Conservation (phyloP, 139 green algal genomes). For the Chlamydomonas sp. region DNA sequence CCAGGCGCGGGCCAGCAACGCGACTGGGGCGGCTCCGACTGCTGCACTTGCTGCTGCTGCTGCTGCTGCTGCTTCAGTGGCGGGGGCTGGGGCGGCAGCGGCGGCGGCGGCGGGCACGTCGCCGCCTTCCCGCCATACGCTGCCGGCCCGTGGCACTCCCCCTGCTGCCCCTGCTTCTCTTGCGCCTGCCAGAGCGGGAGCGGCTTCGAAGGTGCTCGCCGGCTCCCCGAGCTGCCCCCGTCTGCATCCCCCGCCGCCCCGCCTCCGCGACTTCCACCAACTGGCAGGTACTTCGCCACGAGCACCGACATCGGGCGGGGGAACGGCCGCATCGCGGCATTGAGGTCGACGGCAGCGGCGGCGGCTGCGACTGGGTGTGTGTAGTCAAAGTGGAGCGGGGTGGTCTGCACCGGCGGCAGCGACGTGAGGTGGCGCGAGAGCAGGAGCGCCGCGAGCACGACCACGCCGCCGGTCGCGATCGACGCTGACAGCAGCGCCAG, state of each 20-base stretch:
- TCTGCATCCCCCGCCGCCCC: too few species aligned
- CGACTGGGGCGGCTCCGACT: conserved; percentile 5
- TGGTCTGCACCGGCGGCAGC: not conserved
- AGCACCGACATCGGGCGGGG: not conserved
- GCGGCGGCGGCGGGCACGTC: not conserved
- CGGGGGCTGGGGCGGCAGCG: not conserved
- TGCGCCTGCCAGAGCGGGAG: too few species aligned
- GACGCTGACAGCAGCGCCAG: conserved; percentile 1
- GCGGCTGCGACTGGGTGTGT: conserved; percentile 9
- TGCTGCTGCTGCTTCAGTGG: not conserved
- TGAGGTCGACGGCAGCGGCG: not conserved
- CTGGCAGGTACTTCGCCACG: not conserved
- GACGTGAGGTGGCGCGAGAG: conserved; percentile 9
- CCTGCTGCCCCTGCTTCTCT: too few species aligned
- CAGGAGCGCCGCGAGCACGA: not conserved
- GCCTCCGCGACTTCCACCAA: too few species aligned
- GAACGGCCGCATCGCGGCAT: not conserved
- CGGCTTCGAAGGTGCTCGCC: too few species aligned
- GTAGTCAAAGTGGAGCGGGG: conserved; percentile 20
- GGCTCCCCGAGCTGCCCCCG: too few species aligned
- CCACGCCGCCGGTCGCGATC: not conserved
- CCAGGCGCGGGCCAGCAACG: not conserved
- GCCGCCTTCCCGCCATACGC: too few species aligned
- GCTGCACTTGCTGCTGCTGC: conserved; percentile 12
- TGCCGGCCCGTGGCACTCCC: too few species aligned